Evolutionary conservation across 805 yeast species (phyloP).

Genomic region (Saccharomycopsis babjevae): DNA sequence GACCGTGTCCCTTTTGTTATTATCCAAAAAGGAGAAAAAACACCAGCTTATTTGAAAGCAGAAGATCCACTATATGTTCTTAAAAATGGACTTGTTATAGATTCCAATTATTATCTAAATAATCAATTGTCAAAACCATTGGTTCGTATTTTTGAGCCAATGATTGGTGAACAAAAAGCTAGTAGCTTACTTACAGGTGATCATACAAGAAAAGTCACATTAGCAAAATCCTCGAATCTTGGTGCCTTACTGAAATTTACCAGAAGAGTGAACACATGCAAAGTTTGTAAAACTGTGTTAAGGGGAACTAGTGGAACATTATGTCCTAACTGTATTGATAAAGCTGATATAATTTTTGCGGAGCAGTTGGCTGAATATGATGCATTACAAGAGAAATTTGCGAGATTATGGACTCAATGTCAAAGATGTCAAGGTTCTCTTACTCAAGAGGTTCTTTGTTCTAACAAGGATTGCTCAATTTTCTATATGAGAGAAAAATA

Average conservation of each 20-base stretch:
- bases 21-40: conserved; percentile 67
- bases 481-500: conserved; percentile 92
- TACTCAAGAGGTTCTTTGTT: conserved; percentile 91
- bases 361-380: conserved; percentile 72
- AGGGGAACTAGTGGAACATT: conserved; percentile 57
- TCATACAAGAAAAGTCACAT: conserved; percentile 69
- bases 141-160: conserved; percentile 89
- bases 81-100: conserved; percentile 88
- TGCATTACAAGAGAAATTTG: conserved; percentile 68
- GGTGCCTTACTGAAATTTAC: conserved; percentile 92
- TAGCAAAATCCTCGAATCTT: conserved; percentile 26
- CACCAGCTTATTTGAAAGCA: conserved; percentile 85
- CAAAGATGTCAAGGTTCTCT: conserved; percentile 95
- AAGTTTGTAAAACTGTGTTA: conserved; percentile 78
- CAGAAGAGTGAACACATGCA: conserved; percentile 78
- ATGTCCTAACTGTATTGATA: conserved; percentile 66
- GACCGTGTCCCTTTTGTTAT: conserved; percentile 98
- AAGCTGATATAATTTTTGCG: conserved; percentile 73
- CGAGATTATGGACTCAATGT: conserved; percentile 94
- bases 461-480: conserved; percentile 94
- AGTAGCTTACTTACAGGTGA: conserved; percentile 72
- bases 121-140: conserved; percentile 90
- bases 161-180: conserved; percentile 77
- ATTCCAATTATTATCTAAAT: conserved; percentile 85
- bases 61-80: conserved; percentile 93